Evolutionary conservation across 345 rosid species (phyloP), one percentile per base, ranked within the genome.

Genomic region (Citrus trifoliata): DNA sequence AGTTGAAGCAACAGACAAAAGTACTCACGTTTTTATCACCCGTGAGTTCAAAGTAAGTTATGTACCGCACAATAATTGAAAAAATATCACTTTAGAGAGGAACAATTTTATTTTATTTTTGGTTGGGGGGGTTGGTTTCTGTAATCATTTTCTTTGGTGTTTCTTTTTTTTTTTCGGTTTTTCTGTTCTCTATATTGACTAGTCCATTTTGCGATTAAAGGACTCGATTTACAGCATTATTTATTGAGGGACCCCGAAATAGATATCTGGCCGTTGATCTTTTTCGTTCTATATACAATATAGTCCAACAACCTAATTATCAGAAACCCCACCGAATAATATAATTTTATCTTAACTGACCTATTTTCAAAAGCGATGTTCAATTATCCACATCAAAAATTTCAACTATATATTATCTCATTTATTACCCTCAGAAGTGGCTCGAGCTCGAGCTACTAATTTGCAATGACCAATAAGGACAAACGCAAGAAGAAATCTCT

Each of bases 401-500:
- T 63, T 28, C 59, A 32, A 0, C 14, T 1, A 8, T 24, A 37
- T 24, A 25, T 38, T 6, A 10, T 40, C 67, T 38, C 35, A 58
- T 38, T 40, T 25, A 56, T 25, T 56, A 53, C 38, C 10, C 0
- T 60, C 0, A 30, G 14, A 22, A 30, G 32, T 28, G 10, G 48
- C 48, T 42, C 14, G 48, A 42, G 14, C 22, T 40, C 4, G 28
- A 32, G 60, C 60, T 27, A 22, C 48, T 65, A 62, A 38, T 70
- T 46, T 48, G 73, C 38, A 7, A 77, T 83, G 83, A 12, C 71
- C 35, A 63, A 28, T 1, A 73, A 32, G 74, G 24, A 30, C n/a
- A 74, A 32, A 69, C 46, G 59, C 30, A 79, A 71, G 73, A 78
- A 71, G 69, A 67, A 51, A 55, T 71, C 67, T 59, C 56, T 78